phyloP scores from a whole-genome alignment of 306 rosid genomes.

The Dalbergia cochinchinensis region DNA sequence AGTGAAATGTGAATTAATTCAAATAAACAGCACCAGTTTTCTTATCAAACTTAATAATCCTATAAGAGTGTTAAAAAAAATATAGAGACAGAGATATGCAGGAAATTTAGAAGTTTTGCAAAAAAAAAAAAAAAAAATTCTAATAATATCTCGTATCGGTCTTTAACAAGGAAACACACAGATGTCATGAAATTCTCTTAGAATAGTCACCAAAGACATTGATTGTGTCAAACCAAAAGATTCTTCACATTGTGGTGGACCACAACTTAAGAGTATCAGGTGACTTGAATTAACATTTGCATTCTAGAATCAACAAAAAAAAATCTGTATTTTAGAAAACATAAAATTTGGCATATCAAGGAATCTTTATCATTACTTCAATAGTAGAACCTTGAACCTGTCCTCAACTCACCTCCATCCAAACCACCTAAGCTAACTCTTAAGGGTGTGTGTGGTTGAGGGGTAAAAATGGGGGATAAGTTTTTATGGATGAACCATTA shows the following conservation, averaged over 20 bases:
- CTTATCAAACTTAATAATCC: neutral
- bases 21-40: conserved; percentile 15
- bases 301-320: neutral
- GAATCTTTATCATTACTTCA: neutral
- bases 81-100: no score
- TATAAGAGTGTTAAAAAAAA: neutral
- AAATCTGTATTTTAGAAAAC: no score
- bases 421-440: neutral
- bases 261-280: neutral
- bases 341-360: neutral
- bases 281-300: conserved; percentile 9
- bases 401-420: neutral
- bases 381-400: neutral
- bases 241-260: neutral
- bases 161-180: no score
- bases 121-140: no score
- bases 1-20: conserved; percentile 6
- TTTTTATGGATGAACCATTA: neutral
- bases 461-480: no score
- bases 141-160: no score
- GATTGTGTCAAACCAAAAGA: conserved; percentile 3
- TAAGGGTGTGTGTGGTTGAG: neutral
- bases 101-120: no score
- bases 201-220: neutral
- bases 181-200: neutral